These are phyloP conservation scores for Sporothrix globosa DNA, from an alignment of 2,329 filamentous ascomycete genomes.

Conservation along the genomic window DNA sequence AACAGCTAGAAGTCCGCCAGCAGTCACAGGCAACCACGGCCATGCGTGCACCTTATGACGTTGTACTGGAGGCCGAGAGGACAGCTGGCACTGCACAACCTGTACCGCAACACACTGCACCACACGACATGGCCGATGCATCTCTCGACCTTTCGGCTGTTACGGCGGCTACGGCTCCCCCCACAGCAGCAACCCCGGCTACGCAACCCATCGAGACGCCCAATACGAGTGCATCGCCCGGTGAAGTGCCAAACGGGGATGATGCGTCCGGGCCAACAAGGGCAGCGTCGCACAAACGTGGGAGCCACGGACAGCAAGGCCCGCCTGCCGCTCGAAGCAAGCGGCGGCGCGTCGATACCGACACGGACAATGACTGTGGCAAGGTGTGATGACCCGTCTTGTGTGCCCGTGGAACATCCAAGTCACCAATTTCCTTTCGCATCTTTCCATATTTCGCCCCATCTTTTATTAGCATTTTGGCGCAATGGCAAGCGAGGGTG, in stretches of 20 bases:
- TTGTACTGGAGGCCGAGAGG: neutral
- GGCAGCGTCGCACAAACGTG: neutral
- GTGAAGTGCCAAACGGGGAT: neutral
- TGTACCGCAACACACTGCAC: neutral
- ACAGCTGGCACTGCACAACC: neutral
- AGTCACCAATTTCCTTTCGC: no score
- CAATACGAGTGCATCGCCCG: constrained; percentile 12
- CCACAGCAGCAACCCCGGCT: neutral
- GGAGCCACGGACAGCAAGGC: neutral
- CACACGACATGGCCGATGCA: neutral
- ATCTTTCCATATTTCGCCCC: no score
- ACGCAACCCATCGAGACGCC: constrained; percentile 17
- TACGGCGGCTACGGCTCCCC: constrained; percentile 11
- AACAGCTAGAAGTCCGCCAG: neutral
- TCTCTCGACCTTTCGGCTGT: constrained; percentile 5
- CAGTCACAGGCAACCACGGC: no score
- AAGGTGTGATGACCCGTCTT: neutral
- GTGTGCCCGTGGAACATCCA: no score
- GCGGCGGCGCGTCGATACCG: constrained; percentile 16
- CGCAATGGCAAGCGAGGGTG: neutral
- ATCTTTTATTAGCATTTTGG: neutral
- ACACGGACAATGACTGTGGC: neutral
- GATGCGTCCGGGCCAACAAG: neutral
- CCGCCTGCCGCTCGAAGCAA: constrained; percentile 12
- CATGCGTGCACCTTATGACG: neutral